These are phyloP conservation scores for Podospora fimiseda DNA, from an alignment of 495 filamentous ascomycete species.

Conservation along the genomic window DNA sequence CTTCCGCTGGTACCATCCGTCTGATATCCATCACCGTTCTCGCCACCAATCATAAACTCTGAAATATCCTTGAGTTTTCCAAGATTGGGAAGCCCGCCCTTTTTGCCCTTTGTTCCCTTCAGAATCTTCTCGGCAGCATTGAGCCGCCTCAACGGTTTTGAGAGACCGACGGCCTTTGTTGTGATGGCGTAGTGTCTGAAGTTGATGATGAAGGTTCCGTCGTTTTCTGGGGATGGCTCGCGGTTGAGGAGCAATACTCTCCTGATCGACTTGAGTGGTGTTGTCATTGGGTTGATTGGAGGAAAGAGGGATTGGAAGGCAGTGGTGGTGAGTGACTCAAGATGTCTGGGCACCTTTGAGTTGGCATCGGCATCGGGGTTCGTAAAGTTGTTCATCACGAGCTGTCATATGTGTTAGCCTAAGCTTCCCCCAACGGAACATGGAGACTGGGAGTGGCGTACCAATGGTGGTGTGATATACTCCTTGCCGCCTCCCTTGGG, in stretches of 20 bases:
- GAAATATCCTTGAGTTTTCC: conserved; percentile 88
- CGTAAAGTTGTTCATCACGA: conserved; percentile 98
- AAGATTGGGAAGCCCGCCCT: conserved; percentile 75
- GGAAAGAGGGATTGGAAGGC: conserved; percentile 96
- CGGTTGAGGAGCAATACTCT: conserved; percentile 87
- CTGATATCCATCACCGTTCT: conserved; percentile 69
- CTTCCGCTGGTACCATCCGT: conserved; percentile 78
- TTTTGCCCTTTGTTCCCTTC: conserved; percentile 53
- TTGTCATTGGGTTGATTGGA: conserved; percentile 86
- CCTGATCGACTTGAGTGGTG: conserved; percentile 79
- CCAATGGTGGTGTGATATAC: conserved; percentile 71
- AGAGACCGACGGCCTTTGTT: conserved; percentile 77
- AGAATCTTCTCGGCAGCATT: conserved; percentile 77
- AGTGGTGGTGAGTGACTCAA: conserved; percentile 87
- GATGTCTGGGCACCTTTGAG: conserved; percentile 65
- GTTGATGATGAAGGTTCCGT: conserved; percentile 75
- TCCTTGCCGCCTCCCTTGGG: conserved; percentile 77
- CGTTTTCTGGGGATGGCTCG: conserved; percentile 51
- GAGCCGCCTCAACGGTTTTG: conserved; percentile 72
- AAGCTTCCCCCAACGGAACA: not conserved
- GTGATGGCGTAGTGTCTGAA: conserved; percentile 93
- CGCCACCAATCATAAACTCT: conserved; percentile 88
- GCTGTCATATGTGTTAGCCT: conserved; percentile 36
- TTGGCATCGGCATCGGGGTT: conserved; percentile 60
- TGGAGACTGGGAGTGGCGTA: conserved; percentile 26